Percentiles rank a stretch among this genome's conserved stretches.
These are phyloP conservation scores for Backusella psychrophila DNA, from an alignment of 192 early-diverging fungal species.

Conservation along the genomic window DNA sequence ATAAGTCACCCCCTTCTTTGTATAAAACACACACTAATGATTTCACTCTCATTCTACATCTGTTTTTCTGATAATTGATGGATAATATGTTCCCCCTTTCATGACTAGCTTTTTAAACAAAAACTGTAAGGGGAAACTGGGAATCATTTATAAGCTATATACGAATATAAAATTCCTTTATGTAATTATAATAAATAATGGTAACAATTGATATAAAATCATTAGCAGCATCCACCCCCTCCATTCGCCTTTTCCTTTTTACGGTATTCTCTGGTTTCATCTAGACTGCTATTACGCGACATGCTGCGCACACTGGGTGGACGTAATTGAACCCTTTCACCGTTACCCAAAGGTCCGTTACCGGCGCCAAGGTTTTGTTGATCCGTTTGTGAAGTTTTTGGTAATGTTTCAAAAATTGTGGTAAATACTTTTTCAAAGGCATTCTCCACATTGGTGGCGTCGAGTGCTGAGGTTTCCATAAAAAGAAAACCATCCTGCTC, in stretches of 20 bases:
- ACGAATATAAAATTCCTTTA: not conserved
- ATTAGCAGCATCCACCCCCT: constrained; percentile 38
- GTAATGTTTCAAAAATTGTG: constrained; percentile 55
- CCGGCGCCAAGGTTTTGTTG: not conserved
- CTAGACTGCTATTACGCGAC: constrained; percentile 30
- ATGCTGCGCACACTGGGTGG: constrained; percentile 43
- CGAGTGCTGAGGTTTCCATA: constrained; percentile 73
- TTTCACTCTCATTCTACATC: not conserved
- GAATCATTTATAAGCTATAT: not conserved
- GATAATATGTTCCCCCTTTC: not conserved
- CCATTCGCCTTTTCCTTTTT: constrained; percentile 40
- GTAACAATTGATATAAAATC: not conserved
- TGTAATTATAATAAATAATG: not conserved
- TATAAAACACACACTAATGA: not conserved
- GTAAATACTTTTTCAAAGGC: constrained; percentile 80
- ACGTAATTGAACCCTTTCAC: constrained; percentile 32
- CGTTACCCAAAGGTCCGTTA: constrained; percentile 4
- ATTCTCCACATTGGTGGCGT: constrained; percentile 79
- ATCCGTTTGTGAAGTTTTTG: constrained; percentile 22
- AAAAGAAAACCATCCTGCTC: constrained; percentile 76
- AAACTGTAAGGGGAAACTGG: not conserved
- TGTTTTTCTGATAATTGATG: not conserved
- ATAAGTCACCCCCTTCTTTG: not conserved
- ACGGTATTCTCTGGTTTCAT: constrained; percentile 35
- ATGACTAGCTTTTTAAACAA: not conserved